phyloP scores from a whole-genome alignment of 163 green algal species.

The Scenedesmus sp. region DNA sequence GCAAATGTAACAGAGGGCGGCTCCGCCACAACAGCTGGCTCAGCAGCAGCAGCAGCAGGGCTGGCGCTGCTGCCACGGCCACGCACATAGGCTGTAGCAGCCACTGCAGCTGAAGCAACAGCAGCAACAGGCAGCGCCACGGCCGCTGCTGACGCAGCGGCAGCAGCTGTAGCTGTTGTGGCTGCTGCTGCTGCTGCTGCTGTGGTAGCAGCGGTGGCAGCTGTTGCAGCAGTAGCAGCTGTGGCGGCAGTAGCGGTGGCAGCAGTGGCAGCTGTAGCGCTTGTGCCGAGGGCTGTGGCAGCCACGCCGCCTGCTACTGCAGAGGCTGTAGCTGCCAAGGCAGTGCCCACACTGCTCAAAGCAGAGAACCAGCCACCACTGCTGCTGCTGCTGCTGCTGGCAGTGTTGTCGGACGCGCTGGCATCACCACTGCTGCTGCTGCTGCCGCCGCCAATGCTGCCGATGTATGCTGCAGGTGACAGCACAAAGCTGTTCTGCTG shows the following conservation, averaged over 20 bases:
- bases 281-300: slow-evolving; percentile 3
- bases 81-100: neutral
- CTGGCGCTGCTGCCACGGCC: slow-evolving; percentile 5
- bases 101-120: neutral
- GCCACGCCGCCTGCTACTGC: slow-evolving; percentile 14
- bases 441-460: neutral
- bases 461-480: neutral
- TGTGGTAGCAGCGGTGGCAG: neutral
- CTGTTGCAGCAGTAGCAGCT: neutral
- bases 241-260: neutral
- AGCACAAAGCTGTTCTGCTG: neutral
- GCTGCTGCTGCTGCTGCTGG: slow-evolving; percentile 17
- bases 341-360: slow-evolving; percentile 3
- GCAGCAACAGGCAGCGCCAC: neutral
- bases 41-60: neutral
- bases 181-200: slow-evolving; percentile 16
- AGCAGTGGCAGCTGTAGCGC: slow-evolving; percentile 4
- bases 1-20: neutral
- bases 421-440: neutral
- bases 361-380: neutral
- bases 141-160: slow-evolving; percentile 17
- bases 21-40: neutral
- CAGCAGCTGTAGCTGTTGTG: slow-evolving; percentile 17
- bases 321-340: slow-evolving; percentile 25
- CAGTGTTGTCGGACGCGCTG: neutral